Base-by-base conservation (phyloP, 2,329 filamentous ascomycete species). In the Parasarocladium wereldwijsianum region DNA sequence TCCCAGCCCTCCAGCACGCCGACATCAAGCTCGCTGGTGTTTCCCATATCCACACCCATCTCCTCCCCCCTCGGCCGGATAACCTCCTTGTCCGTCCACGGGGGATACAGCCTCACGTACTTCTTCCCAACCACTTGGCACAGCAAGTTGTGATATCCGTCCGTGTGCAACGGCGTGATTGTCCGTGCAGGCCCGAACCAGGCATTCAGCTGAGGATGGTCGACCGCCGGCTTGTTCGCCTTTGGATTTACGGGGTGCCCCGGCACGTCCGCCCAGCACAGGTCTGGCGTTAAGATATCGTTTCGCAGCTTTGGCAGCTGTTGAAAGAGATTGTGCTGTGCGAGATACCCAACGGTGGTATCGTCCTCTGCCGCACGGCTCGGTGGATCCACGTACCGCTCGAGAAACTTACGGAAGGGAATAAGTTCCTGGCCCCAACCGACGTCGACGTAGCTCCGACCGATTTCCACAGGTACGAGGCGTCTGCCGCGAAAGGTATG, bases 161-260 rank as follows among this genome's bases (percentile, higher is more conserved):
- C 90, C 2, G 84, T 92, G 51, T 98, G 90, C 1, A 96, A 61
- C 2, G 90, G 90, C 1, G 85, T 93, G 38, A 93, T 86, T 1
- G 90, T 96, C 29, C 74, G 76, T 0, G 74, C 62, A 0, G 90
- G 90, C 0, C 90, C 90, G 38, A 96, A 78, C 90, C 90, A 98
- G 6, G 83, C 85, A 51, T 96, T 93, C 12, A 92, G 62, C 24
- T 80, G 59, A 0, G 83, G 83, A 14, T 70, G 64, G 6, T 60
- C 61, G 9, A 67, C 51, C 21, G 55, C 52, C 3, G 55, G 49
- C 32, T 57, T 52, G 39, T 57, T 39, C 22, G 50, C 43, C 5
- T 44, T 35, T 5, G 46, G 32, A 27, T 52, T 47, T 3, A 46
- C 44, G 10, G 59, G 60, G 35, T 73, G 66, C 0, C 57, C 56